phyloP scores from a whole-genome alignment of 164 flowering plant species.

The Chloranthus sessilifolius region DNA sequence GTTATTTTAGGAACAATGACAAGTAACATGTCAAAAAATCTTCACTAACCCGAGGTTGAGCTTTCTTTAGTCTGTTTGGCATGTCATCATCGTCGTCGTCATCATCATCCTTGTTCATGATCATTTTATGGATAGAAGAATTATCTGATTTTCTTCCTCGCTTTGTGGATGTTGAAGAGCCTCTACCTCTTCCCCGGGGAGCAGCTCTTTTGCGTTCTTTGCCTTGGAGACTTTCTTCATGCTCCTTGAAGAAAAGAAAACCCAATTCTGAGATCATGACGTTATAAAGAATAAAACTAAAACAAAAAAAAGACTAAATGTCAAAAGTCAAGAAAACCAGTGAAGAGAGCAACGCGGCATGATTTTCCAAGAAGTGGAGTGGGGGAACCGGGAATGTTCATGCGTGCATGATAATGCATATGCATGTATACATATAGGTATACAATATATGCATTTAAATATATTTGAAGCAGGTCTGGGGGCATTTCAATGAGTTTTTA shows the following conservation, averaged over 20 bases:
- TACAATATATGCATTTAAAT: too few species aligned
- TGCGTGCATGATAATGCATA: neutral
- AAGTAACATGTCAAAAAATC: neutral
- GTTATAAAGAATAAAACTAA: neutral
- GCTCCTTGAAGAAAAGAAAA: conserved; percentile 37
- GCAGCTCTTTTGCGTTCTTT: conserved; percentile 83
- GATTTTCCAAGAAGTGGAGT: neutral
- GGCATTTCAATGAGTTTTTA: too few species aligned
- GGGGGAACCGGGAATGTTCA: neutral
- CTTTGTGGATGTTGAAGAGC: conserved; percentile 51
- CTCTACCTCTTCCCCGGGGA: conserved; percentile 77
- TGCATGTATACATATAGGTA: too few species aligned
- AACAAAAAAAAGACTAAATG: neutral
- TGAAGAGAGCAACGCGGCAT: neutral
- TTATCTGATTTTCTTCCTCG: conserved; percentile 70
- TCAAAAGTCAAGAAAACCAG: neutral
- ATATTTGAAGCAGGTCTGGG: too few species aligned
- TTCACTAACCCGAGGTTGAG: conserved; percentile 70
- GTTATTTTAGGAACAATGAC: neutral
- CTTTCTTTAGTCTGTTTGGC: conserved; percentile 47
- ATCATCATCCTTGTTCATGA: conserved; percentile 62
- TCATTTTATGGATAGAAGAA: conserved; percentile 51
- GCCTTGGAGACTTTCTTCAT: conserved; percentile 37
- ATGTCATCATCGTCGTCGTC: conserved; percentile 67
- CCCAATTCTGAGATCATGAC: too few species aligned